Evolutionary conservation across 805 yeast species (phyloP).

Genomic region (Yarrowia sp.): DNA sequence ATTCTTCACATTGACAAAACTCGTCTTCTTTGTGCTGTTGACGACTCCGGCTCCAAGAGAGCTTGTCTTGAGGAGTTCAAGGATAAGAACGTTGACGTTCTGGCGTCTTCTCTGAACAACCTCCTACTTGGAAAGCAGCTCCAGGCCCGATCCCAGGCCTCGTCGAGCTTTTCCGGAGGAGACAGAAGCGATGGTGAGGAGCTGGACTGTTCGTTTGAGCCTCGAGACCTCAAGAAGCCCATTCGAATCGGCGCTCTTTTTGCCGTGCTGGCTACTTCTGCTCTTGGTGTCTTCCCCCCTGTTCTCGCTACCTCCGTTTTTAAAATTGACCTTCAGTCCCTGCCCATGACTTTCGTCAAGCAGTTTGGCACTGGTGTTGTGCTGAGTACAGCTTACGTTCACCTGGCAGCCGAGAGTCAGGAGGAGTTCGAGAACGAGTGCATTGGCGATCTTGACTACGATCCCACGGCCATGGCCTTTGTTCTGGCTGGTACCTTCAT

Average conservation of each 20-base stretch:
- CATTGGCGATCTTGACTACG: constrained; percentile 56
- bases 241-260: constrained; percentile 41
- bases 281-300: constrained; percentile 41
- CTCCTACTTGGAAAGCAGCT: constrained; percentile 16
- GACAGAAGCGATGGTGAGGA: neutral
- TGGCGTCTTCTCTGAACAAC: constrained; percentile 6
- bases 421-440: constrained; percentile 57
- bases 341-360: constrained; percentile 50
- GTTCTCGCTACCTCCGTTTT: constrained; percentile 35
- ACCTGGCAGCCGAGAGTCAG: constrained; percentile 65
- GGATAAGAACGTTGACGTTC: neutral
- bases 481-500: constrained; percentile 48
- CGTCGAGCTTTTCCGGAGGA: neutral
- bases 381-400: constrained; percentile 77
- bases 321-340: constrained; percentile 12
- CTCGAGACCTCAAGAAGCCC: constrained; percentile 37
- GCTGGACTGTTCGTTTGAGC: constrained; percentile 9
- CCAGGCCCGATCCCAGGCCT: neutral
- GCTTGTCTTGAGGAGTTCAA: neutral
- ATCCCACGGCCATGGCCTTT: constrained; percentile 55
- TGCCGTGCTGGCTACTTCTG: constrained; percentile 41
- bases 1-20: neutral
- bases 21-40: constrained; percentile 10
- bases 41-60: neutral
- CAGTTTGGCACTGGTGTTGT: constrained; percentile 85